Evolutionary conservation across 2,329 filamentous ascomycete species (phyloP), one percentile per base, ranked within the genome.

Genomic region (Calonectria pauciramosa): DNA sequence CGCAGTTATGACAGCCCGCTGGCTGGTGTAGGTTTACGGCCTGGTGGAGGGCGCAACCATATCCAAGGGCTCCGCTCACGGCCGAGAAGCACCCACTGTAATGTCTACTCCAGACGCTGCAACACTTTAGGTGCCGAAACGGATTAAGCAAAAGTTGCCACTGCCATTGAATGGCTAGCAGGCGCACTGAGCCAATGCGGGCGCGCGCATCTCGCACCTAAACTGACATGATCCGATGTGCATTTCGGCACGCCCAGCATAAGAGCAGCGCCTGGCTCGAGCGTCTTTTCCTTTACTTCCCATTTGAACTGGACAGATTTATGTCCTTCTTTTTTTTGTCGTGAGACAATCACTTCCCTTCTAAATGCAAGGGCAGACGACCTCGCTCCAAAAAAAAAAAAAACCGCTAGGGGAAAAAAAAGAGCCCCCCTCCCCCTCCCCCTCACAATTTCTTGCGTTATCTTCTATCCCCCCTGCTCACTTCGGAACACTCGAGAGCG

Each of bases 211-310:
- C 26, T 71, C 68, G 20, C 47, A 68, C 38, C 47, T n/a, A 28
- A 30, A 60, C 32, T 60, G 30, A 36, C 72, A 78, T 78, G 70
- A 66, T 79, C 77, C 76, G 78, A 80, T 78, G 69, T 67, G 65
- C 44, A 69, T 51, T 49, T 72, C 71, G 54, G 70, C 64, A 74
- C 41, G 54, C 47, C 60, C 59, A 70, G 44, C 64, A 64, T 52
- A 68, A 75, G 72, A 73, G 79, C 73, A 75, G 65, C 60, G 72
- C 77, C 73, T 52, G 76, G 78, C 74, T 77, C 63, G 67, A 78
- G 78, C 77, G 72, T 71, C 41, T 36, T 59, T 60, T 41, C 59
- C 59, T 60, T 36, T 60, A 72, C 56, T 70, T 71, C 38, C 56
- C 51, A 68, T 77, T 52, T 71, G 56, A 71, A 63, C 26, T 41